Conservation (phyloP, 495 filamentous ascomycete genomes). For the Penicillium silybi region DNA sequence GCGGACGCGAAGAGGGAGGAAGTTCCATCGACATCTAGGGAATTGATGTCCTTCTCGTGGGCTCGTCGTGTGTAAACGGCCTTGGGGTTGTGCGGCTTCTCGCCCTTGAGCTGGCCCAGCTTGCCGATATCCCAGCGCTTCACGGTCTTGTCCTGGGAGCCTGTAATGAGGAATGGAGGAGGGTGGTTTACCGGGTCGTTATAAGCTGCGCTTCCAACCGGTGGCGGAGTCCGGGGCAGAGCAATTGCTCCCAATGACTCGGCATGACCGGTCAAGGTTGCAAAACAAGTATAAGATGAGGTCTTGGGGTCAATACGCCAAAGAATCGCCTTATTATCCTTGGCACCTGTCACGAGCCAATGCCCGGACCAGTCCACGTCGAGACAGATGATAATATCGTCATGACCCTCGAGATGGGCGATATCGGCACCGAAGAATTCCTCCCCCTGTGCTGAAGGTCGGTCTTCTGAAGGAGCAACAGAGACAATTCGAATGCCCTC, state of each 20-base stretch:
- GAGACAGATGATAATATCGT: conserved; percentile 92
- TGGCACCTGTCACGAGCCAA: conserved; percentile 93
- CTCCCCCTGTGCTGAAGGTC: conserved; percentile 26
- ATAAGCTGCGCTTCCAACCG: conserved; percentile 58
- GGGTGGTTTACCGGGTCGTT: conserved; percentile 69
- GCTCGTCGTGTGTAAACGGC: conserved; percentile 83
- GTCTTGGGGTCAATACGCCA: conserved; percentile 82
- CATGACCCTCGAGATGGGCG: conserved; percentile 78
- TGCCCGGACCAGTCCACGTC: conserved; percentile 94
- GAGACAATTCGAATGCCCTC: conserved; percentile 88
- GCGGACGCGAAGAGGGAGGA: conserved; percentile 82
- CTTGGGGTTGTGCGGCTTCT: conserved; percentile 41
- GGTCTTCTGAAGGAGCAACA: conserved; percentile 40
- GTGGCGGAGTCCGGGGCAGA: conserved; percentile 65
- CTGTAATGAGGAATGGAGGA: conserved; percentile 79
- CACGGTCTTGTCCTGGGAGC: conserved; percentile 90
- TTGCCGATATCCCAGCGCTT: conserved; percentile 79
- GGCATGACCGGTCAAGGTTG: conserved; percentile 83
- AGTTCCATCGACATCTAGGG: conserved; percentile 70
- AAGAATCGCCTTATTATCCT: conserved; percentile 90
- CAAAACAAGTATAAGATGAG: conserved; percentile 71
- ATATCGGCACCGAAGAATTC: conserved; percentile 86
- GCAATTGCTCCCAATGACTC: conserved; percentile 93
- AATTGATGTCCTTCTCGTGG: conserved; percentile 99
- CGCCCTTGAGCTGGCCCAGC: conserved; percentile 33